Evolutionary conservation across 2,329 filamentous ascomycete genomes (phyloP), one percentile per base, ranked within the genome.

Genomic region (Gyromitra esculenta): DNA sequence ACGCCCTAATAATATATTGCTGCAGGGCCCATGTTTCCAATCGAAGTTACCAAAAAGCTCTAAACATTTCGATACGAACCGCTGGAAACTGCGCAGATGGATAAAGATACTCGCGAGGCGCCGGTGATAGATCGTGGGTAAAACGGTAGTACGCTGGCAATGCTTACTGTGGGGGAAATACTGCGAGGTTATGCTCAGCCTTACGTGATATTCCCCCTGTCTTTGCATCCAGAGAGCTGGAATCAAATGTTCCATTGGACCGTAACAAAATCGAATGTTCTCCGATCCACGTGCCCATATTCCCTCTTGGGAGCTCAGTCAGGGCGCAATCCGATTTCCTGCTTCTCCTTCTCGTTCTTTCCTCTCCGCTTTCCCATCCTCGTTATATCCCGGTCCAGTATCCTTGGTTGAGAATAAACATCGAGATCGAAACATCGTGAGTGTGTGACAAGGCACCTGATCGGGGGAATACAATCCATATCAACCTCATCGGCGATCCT

Each of bases 401-500:
- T 60, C 57, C 57, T 60, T 60, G 57, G 35, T 41, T 18, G 15
- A 57, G 11, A 31, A 41, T 60, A 60, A 60, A 60, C n/a, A 60
- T 60, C 57, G 57, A 11, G 37, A 60, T 60, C 57, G 35, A 43
- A 60, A 60, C 37, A 43, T 43, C 37, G 57, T 41, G 35, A 43
- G 13, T 18, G 57, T 60, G 57, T 41, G n/a, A 43, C 57, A 43
- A 60, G n/a, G 37, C 57, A 41, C 37, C 37, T 60, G 35, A 60
- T 43, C 57, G 57, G 57, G 15, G 57, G 50, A 31, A 64, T 71
- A 60, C 41, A 35, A 60, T 70, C 45, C 43, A 62, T 41, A 45
- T 18, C 31, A 37, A 56, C 35, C 48, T 56, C 57, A 71, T 71
- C 68, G 68, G 56, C 68, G 68, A 71, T 71, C 68, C 54, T 57